Base-by-base conservation (phyloP, 2,329 filamentous ascomycete genomes). In the Phyllosticta citrichinensis region DNA sequence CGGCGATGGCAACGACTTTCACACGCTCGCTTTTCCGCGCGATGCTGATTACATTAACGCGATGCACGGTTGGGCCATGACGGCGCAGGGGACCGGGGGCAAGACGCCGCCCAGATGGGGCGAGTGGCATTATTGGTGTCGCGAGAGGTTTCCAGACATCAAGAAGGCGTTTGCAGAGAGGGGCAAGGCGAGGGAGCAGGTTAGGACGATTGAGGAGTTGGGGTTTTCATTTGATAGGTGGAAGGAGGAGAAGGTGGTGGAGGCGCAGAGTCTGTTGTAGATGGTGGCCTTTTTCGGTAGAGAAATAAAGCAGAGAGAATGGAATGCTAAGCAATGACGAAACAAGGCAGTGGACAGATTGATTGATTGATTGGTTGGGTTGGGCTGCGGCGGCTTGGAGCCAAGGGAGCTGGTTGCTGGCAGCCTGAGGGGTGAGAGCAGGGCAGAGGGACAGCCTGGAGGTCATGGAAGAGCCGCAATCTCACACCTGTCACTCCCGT, bases 31-130 rank as follows among this genome's bases (percentile, higher is more conserved):
- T 5, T 84, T 81, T 60, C 84, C 84, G 0, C 81, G 78, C 27
- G 89, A 93, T 69, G 86, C 80, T 0, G 73, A 81, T 20, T 89
- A 89, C 64, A 85, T 92, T 70, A 91, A 92, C 65, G 79, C 79
- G 66, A 70, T 89, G 64, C 79, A 87, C 63, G 80, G 83, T 54
- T 89, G 85, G 85, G 81, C 82, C 14, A 70, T 76, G 63, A 72
- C 71, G 47, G 80, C 81, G 0, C 69, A 73, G 1, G 76, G 71
- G 0, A 68, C 80, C 20, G 71, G 71, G 14, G 87, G 87, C 1
- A 93, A 91, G 72, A 53, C 80, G 64, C 86, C 89, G 27, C 87
- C 87, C 2, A 76, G 75, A 25, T 97, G 92, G 91, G 80, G 82
- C 9, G 81, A 84, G 55, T 82, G 85, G 72, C 77, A 87, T 66